These are phyloP conservation scores for Aegle marmelos DNA, from an alignment of 345 rosid species.

Conservation along the genomic window DNA sequence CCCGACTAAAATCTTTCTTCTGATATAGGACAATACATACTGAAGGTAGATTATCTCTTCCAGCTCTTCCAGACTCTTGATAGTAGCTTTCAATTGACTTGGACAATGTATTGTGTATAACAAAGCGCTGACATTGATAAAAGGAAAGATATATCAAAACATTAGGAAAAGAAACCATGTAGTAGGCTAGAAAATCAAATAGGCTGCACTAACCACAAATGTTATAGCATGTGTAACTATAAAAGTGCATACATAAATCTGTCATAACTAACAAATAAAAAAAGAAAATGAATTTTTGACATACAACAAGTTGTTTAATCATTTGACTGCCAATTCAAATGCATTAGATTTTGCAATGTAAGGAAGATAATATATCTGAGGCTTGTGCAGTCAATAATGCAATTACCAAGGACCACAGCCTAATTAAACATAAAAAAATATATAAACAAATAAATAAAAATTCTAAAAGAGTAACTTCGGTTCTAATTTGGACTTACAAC, in stretches of 20 bases:
- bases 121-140: constrained; percentile 58
- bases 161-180: not conserved
- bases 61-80: constrained; percentile 96
- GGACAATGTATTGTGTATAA: constrained; percentile 86
- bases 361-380: not conserved
- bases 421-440: not conserved
- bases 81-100: constrained; percentile 92
- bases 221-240: not conserved
- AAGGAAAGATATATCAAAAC: not conserved
- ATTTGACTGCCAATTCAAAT: not conserved
- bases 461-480: not conserved
- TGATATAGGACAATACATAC: constrained; percentile 70
- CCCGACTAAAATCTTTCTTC: constrained; percentile 93
- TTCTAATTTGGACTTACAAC: constrained; percentile 59
- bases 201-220: not conserved
- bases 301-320: not conserved
- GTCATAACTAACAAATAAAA: not conserved
- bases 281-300: not conserved
- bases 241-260: not conserved
- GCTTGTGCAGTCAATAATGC: not conserved
- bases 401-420: constrained; percentile 3
- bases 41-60: constrained; percentile 72
- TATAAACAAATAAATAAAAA: too few relatives aligned
- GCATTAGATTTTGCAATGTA: not conserved
- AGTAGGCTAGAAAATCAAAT: not conserved